A percentile compares a stretch with the other conserved stretches of the same genome.
Conservation (phyloP, 225 moss, liverwort and hornwort genomes). For the Straminergon stramineum region DNA sequence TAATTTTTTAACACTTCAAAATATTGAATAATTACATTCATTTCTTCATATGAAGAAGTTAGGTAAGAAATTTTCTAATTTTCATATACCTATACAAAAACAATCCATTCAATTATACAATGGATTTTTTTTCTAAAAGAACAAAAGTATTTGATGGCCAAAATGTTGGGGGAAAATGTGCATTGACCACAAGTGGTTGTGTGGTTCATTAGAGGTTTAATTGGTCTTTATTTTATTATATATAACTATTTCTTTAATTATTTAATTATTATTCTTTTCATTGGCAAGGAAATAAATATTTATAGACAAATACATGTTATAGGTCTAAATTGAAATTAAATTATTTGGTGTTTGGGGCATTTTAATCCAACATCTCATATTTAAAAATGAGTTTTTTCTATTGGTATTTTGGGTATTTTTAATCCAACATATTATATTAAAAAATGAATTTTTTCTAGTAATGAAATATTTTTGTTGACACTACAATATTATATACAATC, state of each 20-base stretch:
- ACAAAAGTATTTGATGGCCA: not conserved
- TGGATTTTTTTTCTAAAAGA: no score
- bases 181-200: fast-evolving
- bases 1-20: not conserved
- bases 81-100: no score
- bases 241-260: no score
- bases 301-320: fast-evolving
- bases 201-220: not conserved
- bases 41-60: not conserved
- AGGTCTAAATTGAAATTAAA: not conserved
- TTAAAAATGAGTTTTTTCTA: not conserved
- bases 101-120: no score
- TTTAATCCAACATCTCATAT: not conserved
- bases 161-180: not conserved
- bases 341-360: not conserved
- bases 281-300: not conserved
- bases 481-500: not conserved
- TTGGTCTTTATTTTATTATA: no score
- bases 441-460: not conserved
- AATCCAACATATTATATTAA: not conserved
- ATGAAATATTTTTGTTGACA: not conserved
- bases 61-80: fast-evolving
- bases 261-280: not conserved
- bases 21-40: not conserved
- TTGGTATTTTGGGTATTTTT: not conserved